Evolutionary conservation across 495 filamentous ascomycete species (phyloP), one percentile per base, ranked within the genome.

Genomic region (Talaromyces trachyspermus): DNA sequence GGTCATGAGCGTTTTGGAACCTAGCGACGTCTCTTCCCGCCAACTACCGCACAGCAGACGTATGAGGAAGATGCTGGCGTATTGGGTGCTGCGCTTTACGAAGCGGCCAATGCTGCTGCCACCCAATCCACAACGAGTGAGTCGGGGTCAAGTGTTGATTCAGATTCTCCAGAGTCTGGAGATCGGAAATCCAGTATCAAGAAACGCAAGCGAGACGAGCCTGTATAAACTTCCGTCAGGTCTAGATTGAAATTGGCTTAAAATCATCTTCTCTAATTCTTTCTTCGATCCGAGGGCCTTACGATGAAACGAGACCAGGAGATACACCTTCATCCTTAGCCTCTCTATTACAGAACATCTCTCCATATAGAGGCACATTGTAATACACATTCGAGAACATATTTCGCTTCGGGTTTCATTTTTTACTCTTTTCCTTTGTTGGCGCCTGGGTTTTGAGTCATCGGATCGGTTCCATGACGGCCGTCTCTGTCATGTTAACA

Each of bases 1-100:
- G 52, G 80, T 89, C 47, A 87, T 97, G 86, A 83, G 85, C 49
- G 74, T 96, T 49, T 69, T 95, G 32, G 86, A 95, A 45, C 64
- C 77, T 43, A 72, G 75, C 14, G 83, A 85, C 27, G 61, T 72
- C 4, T 57, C 71, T 43, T 57, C 71, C n/a, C n/a, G n/a, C n/a
- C n/a, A n/a, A n/a, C n/a, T 51, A 56, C 62, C 14, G 57, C 61
- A 2, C 62, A 57, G 23, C 62, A 67, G 8, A 61, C 71, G 17
- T 77, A 75, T 43, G 77, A 81, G 43, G 69, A 68, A 17, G 84
- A 88, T 42, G 75, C 81, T 38, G 71, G 70, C 49, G 67, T 70
- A 14, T 69, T 86, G n/a, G 83, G 86, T 39, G 75, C 74, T 48
- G 79, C 84, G 11, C 79, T 94, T 30, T 94, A 87, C 68, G 81